phyloP scores from a whole-genome alignment of 75 land plant species.

The Pinus taeda region DNA sequence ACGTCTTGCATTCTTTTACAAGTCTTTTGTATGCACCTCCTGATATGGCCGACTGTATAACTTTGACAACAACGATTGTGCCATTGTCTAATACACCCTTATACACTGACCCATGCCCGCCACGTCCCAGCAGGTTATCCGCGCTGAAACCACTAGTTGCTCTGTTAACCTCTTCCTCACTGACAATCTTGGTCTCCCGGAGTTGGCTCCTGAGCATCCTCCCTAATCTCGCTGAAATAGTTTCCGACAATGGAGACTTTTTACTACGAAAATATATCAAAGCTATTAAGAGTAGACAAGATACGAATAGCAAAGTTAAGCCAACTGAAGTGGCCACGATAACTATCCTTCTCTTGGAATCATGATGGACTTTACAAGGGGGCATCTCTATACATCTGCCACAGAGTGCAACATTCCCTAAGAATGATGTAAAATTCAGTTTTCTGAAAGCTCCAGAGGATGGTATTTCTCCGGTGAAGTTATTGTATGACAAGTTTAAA shows the following conservation, averaged over 20 bases:
- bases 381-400: neutral
- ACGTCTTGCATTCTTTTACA: neutral
- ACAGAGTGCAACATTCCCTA: neutral
- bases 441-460: neutral
- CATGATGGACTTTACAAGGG: neutral
- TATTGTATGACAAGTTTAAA: neutral
- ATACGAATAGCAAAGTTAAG: neutral
- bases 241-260: neutral
- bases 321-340: neutral
- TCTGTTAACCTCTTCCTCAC: neutral
- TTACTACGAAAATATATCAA: neutral
- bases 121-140: neutral
- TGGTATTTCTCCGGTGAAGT: neutral
- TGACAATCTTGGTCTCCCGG: neutral
- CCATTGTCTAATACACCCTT: neutral
- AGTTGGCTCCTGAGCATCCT: neutral
- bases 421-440: neutral
- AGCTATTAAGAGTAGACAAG: neutral
- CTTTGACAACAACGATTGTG: neutral
- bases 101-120: neutral
- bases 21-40: neutral
- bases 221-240: neutral
- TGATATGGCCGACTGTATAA: neutral
- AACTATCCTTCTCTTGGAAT: neutral
- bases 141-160: conserved; percentile 24